Base-by-base conservation (phyloP, 1,284 basidiomycete genomes). In the Rhodofomes roseus region DNA sequence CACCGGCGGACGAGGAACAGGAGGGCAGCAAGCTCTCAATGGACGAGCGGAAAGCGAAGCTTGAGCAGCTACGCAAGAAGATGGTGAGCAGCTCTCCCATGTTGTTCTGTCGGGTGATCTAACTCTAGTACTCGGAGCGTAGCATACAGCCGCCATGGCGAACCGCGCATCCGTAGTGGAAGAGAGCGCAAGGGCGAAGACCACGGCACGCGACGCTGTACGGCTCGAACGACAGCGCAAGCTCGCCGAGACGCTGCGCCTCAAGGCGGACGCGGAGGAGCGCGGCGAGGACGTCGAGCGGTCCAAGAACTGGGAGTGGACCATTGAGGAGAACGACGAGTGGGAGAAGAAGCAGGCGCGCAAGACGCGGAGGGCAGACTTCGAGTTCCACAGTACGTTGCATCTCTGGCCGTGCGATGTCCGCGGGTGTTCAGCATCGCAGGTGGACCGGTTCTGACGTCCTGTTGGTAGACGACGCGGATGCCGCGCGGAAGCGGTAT, bases 261-360 rank as follows among this genome's bases (percentile, higher is more conserved):
- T 87, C 63, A 95, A 96, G 75, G 87, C 91, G 2, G 93, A 96
- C 65, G 93, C 95, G 0, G 89, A 90, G 70, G 95, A 95, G 62
- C 79, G 82, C 0, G 96, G 96, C 14, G 93, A 90, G 68, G 86
- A 88, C 65, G 78, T 85, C 2, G 85, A 88, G 66, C 79, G 95
- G 59, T 83, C 85, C 68, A 93, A 93, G 80, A 93, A 94, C 69
- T 96, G 94, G 94, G 87, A 93, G 68, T 98, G 92, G 77, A 92
- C 89, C 23, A 90, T 97, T 58, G 95, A 97, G 76, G 94, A 97
- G 75, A 96, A 95, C 68, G 94, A 98, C 67, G 77, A 84, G 62
- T 96, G 96, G 96, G 93, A 96, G 78, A 90, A 90, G 78, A 95
- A 95, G 76, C 74, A 85, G 65, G 86, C 85, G 39, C 74, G 87